phyloP scores from a whole-genome alignment of 495 filamentous ascomycete species.

The Aspergillus hancockii region DNA sequence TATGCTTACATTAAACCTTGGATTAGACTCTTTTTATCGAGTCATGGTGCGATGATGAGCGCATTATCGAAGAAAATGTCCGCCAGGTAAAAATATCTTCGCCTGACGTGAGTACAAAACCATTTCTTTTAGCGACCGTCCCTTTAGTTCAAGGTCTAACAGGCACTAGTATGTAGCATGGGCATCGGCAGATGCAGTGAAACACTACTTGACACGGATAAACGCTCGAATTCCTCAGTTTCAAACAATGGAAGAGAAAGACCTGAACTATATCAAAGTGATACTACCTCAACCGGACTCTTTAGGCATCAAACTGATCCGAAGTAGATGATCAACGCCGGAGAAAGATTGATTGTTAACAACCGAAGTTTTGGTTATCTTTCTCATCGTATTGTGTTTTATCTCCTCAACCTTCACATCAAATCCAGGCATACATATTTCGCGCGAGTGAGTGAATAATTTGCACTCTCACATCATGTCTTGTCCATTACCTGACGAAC shows the following conservation, averaged over 20 bases:
- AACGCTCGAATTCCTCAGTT: conserved; percentile 90
- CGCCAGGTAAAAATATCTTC: conserved; percentile 96
- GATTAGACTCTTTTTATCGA: conserved; percentile 90
- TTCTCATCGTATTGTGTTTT: conserved; percentile 95
- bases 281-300: not conserved
- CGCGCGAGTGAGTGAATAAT: conserved; percentile 61
- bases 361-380: conserved; percentile 95
- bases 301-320: conserved; percentile 17
- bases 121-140: not conserved
- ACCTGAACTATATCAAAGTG: conserved; percentile 93
- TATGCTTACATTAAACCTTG: conserved; percentile 12
- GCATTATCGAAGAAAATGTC: conserved; percentile 96
- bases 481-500: conserved; percentile 6
- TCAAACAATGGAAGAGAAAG: conserved; percentile 91
- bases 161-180: conserved; percentile 74
- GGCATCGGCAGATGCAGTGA: conserved; percentile 86
- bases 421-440: conserved; percentile 94
- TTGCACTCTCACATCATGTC: not conserved
- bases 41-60: conserved; percentile 88
- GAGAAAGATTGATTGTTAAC: conserved; percentile 88
- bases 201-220: conserved; percentile 87
- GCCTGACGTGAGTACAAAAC: conserved; percentile 70
- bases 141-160: conserved; percentile 23
- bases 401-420: conserved; percentile 95
- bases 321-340: conserved; percentile 91